phyloP scores from a whole-genome alignment of 2,329 filamentous ascomycete genomes.

The Zymoseptoria tritici region DNA sequence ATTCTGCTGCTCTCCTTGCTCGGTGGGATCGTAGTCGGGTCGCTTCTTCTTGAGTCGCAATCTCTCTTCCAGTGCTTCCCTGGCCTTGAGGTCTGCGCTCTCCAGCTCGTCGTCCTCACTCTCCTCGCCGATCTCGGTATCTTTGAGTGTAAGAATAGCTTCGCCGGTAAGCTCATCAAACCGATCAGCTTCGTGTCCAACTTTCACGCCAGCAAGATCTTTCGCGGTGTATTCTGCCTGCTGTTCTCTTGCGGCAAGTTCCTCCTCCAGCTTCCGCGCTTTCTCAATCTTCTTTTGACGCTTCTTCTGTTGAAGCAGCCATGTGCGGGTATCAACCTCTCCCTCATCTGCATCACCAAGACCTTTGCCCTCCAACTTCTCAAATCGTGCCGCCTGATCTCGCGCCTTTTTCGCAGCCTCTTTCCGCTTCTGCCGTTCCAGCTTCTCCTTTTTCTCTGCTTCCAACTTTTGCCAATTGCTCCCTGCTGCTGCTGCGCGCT shows the following conservation, averaged over 20 bases:
- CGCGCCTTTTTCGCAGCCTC: slow-evolving; percentile 79
- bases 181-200: slow-evolving; percentile 75
- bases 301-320: slow-evolving; percentile 87
- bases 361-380: slow-evolving; percentile 72
- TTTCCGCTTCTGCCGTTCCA: slow-evolving; percentile 69
- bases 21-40: slow-evolving; percentile 78
- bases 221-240: slow-evolving; percentile 73
- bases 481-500: slow-evolving; percentile 62
- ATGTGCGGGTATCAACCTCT: slow-evolving; percentile 67
- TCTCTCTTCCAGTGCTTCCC: slow-evolving; percentile 65
- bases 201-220: slow-evolving; percentile 83
- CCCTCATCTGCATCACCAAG: slow-evolving; percentile 67
- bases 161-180: slow-evolving; percentile 71
- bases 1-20: slow-evolving; percentile 55
- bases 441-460: slow-evolving; percentile 65
- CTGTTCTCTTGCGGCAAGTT: slow-evolving; percentile 68
- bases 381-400: slow-evolving; percentile 70
- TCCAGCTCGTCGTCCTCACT: slow-evolving; percentile 88
- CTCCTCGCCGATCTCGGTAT: slow-evolving; percentile 70
- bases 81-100: slow-evolving; percentile 63
- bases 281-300: slow-evolving; percentile 81
- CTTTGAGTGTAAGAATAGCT: slow-evolving; percentile 90
- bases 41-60: slow-evolving; percentile 85
- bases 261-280: slow-evolving; percentile 62
- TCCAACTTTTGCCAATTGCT: slow-evolving; percentile 66